Evolutionary conservation across 106 monocot species (phyloP).

Genomic region (Platanthera guangdongensis): DNA sequence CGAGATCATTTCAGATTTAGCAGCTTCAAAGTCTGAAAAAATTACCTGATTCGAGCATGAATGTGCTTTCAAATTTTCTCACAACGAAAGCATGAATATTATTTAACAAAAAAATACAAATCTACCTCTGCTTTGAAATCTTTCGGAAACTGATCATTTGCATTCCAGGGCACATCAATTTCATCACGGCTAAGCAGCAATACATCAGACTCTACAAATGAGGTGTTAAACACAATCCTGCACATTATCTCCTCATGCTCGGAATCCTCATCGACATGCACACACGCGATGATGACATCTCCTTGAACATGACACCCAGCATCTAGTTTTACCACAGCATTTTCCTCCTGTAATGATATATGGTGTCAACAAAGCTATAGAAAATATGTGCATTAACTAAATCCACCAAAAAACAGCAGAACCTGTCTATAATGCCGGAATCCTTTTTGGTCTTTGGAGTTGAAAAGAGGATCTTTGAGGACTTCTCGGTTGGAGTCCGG

Average conservation of each 20-base stretch:
- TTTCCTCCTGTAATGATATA: slow-evolving; percentile 42
- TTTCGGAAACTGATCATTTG: slow-evolving; percentile 60
- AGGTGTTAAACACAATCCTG: slow-evolving; percentile 92
- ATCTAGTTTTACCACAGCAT: slow-evolving; percentile 37
- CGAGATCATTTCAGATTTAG: slow-evolving; percentile 28
- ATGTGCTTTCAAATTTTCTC: slow-evolving; percentile 24
- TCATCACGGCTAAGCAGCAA: slow-evolving; percentile 65
- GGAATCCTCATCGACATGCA: slow-evolving; percentile 56
- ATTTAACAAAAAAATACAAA: slow-evolving; percentile 13
- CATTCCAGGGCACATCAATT: slow-evolving; percentile 76
- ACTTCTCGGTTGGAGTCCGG: slow-evolving; percentile 30
- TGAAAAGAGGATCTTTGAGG: slow-evolving; percentile 61
- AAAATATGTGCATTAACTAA: slow-evolving; percentile 4
- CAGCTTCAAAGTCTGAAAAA: slow-evolving; percentile 58
- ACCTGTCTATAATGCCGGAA: slow-evolving; percentile 49
- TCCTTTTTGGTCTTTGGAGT: slow-evolving; percentile 48
- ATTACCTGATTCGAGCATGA: slow-evolving; percentile 63
- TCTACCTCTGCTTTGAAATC: slow-evolving; percentile 89
- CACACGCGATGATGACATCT: slow-evolving; percentile 83
- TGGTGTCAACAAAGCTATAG: not conserved
- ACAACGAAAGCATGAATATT: slow-evolving; percentile 7
- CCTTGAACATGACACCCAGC: slow-evolving; percentile 73
- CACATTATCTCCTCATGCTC: slow-evolving; percentile 67
- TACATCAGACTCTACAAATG: slow-evolving; percentile 66
- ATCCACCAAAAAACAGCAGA: slow-evolving; percentile 10